These are phyloP conservation scores for Atkinsonella hypoxylon DNA, from an alignment of 2,329 filamentous ascomycete genomes.

Conservation along the genomic window DNA sequence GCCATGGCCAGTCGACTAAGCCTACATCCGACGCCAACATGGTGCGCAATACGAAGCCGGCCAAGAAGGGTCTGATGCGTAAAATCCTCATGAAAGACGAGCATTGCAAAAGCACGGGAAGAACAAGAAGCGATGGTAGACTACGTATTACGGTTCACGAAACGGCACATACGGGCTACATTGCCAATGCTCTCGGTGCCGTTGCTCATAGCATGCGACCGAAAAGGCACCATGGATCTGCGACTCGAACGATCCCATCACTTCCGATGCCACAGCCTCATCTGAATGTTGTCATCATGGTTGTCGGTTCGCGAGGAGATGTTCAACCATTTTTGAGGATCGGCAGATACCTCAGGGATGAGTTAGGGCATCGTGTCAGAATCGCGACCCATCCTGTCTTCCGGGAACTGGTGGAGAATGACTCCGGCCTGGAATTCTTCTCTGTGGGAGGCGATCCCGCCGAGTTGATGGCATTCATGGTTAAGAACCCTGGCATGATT, in stretches of 20 bases:
- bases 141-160: slow-evolving; percentile 63
- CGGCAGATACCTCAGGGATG: slow-evolving; percentile 57
- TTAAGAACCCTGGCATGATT: slow-evolving; percentile 70
- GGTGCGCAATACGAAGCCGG: not conserved
- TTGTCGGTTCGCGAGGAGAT: slow-evolving; percentile 70
- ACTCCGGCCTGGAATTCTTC: slow-evolving; percentile 68
- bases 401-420: slow-evolving; percentile 60
- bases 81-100: slow-evolving; percentile 32
- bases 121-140: slow-evolving; percentile 56
- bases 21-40: not conserved
- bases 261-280: slow-evolving; percentile 28
- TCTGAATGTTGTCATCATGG: slow-evolving; percentile 73
- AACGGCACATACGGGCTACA: slow-evolving; percentile 54
- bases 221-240: not conserved
- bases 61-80: not conserved
- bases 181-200: slow-evolving; percentile 61
- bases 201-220: slow-evolving; percentile 33
- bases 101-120: slow-evolving; percentile 51
- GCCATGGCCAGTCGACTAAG: not conserved
- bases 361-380: slow-evolving; percentile 62
- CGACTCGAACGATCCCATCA: slow-evolving; percentile 14
- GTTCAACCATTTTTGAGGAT: slow-evolving; percentile 71
- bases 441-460: slow-evolving; percentile 67
- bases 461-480: slow-evolving; percentile 81
- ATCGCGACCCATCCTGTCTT: slow-evolving; percentile 72